A percentile compares a stretch with the other conserved stretches of the same genome.
Conservation (phyloP, 2,329 filamentous ascomycete genomes). For the Apiospora hydei region DNA sequence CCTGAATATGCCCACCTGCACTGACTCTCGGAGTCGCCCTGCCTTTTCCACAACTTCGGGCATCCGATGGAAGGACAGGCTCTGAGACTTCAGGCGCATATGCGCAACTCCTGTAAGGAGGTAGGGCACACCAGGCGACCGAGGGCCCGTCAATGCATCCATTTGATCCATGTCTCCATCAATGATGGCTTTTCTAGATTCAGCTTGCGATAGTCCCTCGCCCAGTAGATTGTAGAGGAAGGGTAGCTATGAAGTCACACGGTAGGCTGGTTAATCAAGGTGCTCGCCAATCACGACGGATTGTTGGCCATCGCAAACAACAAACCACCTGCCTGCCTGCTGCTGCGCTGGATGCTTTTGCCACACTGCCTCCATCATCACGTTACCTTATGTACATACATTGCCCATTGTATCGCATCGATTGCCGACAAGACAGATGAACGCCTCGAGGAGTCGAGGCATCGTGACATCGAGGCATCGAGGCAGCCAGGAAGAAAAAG, state of each 20-base stretch:
- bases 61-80: slow-evolving; percentile 9
- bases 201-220: not conserved
- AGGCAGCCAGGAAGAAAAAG: not conserved
- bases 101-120: not conserved
- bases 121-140: not conserved
- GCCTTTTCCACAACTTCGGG: not conserved
- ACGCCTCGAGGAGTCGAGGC: not conserved
- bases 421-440: not conserved
- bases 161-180: not conserved
- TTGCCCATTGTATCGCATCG: not conserved
- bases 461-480: not conserved
- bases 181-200: not conserved
- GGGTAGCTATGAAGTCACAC: not conserved
- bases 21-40: not conserved
- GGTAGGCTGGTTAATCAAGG: not conserved
- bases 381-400: not conserved
- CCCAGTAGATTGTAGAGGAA: not conserved
- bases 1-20: slow-evolving; percentile 3
- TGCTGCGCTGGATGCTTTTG: not conserved
- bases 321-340: not conserved
- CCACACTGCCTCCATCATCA: not conserved
- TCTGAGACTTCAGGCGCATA: slow-evolving; percentile 12
- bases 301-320: not conserved
- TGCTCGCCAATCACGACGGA: not conserved
- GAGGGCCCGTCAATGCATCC: not conserved